phyloP scores from a whole-genome alignment of 257 asterid species.

The Lithospermum erythrorhizon region DNA sequence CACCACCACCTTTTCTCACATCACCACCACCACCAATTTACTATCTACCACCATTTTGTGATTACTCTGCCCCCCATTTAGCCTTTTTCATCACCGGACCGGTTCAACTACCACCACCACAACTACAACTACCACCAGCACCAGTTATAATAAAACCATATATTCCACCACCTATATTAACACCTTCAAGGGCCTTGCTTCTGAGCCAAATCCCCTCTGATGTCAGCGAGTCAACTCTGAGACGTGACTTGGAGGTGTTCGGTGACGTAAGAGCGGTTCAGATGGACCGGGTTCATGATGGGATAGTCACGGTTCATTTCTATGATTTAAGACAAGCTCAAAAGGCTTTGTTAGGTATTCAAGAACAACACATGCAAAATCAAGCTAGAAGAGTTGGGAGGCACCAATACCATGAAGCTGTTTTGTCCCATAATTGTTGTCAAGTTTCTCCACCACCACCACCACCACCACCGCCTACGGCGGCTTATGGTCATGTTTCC shows the following conservation, averaged over 20 bases:
- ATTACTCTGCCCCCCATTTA: too few species aligned
- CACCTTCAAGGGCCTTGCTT: constrained; percentile 52
- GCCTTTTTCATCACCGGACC: too few species aligned
- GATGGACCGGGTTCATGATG: constrained; percentile 83
- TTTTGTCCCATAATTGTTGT: constrained; percentile 10
- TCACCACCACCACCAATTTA: constrained; percentile 13
- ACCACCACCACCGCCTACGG: too few species aligned
- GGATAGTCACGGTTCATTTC: constrained; percentile 82
- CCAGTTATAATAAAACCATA: too few species aligned
- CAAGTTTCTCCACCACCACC: constrained; percentile 24
- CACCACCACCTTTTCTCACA: constrained; percentile 20
- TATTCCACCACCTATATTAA: constrained; percentile 27
- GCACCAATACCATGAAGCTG: constrained; percentile 63
- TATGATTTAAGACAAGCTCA: constrained; percentile 82
- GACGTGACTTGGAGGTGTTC: constrained; percentile 70
- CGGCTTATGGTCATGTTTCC: constrained; percentile 55
- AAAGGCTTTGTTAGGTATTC: constrained; percentile 67
- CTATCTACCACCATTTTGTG: constrained; percentile 5
- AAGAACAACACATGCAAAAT: constrained; percentile 91
- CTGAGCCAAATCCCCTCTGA: constrained; percentile 53
- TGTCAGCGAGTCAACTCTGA: constrained; percentile 64
- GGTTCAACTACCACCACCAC: too few species aligned
- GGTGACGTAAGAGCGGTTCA: constrained; percentile 96
- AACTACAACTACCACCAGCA: too few species aligned
- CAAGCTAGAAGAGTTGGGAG: constrained; percentile 71